Conservation (phyloP, 2,329 filamentous ascomycete genomes). For the Penicillium corylophilum region DNA sequence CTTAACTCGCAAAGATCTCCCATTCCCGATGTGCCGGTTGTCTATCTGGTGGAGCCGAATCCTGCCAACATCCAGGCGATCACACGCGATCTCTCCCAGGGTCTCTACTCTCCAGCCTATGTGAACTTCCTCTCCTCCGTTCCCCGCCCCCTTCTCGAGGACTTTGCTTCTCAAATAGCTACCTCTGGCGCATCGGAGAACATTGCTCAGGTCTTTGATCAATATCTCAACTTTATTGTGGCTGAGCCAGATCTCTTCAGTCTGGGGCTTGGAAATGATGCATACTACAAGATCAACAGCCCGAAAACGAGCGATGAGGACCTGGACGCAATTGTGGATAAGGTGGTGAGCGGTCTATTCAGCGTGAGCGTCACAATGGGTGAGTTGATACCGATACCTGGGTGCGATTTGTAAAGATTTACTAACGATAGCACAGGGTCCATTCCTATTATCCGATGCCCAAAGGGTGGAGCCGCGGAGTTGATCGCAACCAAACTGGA, state of each 20-base stretch:
- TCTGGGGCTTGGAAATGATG: conserved; percentile 86
- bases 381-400: conserved; percentile 43
- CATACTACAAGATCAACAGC: conserved; percentile 96
- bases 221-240: conserved; percentile 97
- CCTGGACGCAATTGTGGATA: conserved; percentile 81
- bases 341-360: conserved; percentile 93
- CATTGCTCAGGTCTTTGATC: conserved; percentile 90
- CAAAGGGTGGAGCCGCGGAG: conserved; percentile 88
- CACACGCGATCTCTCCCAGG: conserved; percentile 79
- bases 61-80: conserved; percentile 76
- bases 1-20: conserved; percentile 78
- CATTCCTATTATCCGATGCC: conserved; percentile 92
- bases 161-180: conserved; percentile 87
- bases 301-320: conserved; percentile 86
- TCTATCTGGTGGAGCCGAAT: conserved; percentile 94
- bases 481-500: conserved; percentile 93
- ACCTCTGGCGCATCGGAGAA: conserved; percentile 80
- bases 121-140: conserved; percentile 97
- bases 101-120: conserved; percentile 88
- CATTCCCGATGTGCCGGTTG: conserved; percentile 92
- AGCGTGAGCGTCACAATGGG: conserved; percentile 99
- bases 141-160: conserved; percentile 84
- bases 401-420: neutral
- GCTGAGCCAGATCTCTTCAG: conserved; percentile 95
- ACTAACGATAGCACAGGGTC: conserved; percentile 57